Percentiles rank a stretch among this genome's conserved stretches.
These are phyloP conservation scores for Paragyromitra xinjiangensis DNA, from an alignment of 495 filamentous ascomycete species.

Conservation along the genomic window DNA sequence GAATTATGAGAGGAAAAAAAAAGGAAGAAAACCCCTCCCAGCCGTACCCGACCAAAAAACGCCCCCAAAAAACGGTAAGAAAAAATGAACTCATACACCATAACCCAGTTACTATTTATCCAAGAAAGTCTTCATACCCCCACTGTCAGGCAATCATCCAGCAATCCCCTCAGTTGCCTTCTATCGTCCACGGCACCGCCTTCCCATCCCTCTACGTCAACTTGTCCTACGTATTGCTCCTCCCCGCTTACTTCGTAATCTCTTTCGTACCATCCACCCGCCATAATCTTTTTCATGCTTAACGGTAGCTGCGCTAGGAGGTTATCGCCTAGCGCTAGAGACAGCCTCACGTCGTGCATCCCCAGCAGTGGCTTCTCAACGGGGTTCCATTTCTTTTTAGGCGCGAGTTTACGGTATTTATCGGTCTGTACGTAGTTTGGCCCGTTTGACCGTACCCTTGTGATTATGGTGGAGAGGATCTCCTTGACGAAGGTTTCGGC, in stretches of 20 bases:
- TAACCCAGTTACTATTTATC: not conserved
- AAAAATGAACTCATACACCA: conserved; percentile 17
- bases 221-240: conserved; percentile 69
- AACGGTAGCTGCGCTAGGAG: conserved; percentile 80
- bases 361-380: conserved; percentile 72
- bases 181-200: conserved; percentile 71
- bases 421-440: conserved; percentile 81
- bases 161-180: conserved; percentile 69
- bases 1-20: not conserved
- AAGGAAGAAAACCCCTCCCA: not conserved
- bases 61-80: conserved; percentile 12
- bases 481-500: conserved; percentile 94
- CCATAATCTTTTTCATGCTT: conserved; percentile 74
- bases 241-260: conserved; percentile 61
- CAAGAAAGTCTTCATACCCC: conserved; percentile 33
- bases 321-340: conserved; percentile 76
- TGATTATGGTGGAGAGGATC: conserved; percentile 78
- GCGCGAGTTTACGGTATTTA: conserved; percentile 75
- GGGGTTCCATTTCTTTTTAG: conserved; percentile 71
- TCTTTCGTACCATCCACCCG: conserved; percentile 73
- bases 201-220: conserved; percentile 74
- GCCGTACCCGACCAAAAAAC: conserved; percentile 16
- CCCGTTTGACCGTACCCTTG: conserved; percentile 79
- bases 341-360: conserved; percentile 80
- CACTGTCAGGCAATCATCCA: conserved; percentile 66